These are phyloP conservation scores for Globisporangium viniferum DNA, from an alignment of 352 stramenopile genomes.

Conservation along the genomic window DNA sequence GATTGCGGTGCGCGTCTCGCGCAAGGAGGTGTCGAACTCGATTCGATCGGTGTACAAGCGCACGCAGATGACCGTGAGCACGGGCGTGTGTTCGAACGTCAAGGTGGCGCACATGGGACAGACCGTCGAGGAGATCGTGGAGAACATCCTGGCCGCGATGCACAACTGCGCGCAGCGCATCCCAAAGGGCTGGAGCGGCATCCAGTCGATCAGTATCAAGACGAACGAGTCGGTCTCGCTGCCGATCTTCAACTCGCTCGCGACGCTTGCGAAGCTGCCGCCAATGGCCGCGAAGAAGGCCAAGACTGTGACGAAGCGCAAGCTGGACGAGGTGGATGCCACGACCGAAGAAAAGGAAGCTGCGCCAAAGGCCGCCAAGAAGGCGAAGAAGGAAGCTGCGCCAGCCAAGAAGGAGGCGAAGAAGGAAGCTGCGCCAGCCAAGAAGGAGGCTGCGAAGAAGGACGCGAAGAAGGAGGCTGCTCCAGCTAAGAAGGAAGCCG, in stretches of 20 bases:
- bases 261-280: constrained; percentile 60
- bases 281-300: constrained; percentile 36
- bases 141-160: constrained; percentile 73
- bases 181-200: constrained; percentile 88
- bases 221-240: constrained; percentile 84
- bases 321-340: constrained; percentile 47
- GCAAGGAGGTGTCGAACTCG: constrained; percentile 46
- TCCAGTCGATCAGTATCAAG: constrained; percentile 92
- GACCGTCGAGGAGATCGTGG: constrained; percentile 59
- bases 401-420: constrained; percentile 19
- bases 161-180: constrained; percentile 77
- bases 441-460: constrained; percentile 22
- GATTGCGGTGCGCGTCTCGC: constrained; percentile 68
- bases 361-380: constrained; percentile 12
- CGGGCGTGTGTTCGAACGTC: constrained; percentile 88
- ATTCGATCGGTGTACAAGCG: constrained; percentile 46
- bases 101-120: constrained; percentile 76
- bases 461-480: background rate
- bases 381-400: constrained; percentile 19
- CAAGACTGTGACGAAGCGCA: constrained; percentile 57
- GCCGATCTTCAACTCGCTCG: constrained; percentile 88
- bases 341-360: background rate
- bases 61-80: constrained; percentile 85
- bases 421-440: constrained; percentile 1
- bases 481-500: constrained; percentile 1